Percentiles rank a stretch among this genome's conserved stretches.
Conservation (phyloP, 2,329 filamentous ascomycete species). For the Penicillium decumbens region DNA sequence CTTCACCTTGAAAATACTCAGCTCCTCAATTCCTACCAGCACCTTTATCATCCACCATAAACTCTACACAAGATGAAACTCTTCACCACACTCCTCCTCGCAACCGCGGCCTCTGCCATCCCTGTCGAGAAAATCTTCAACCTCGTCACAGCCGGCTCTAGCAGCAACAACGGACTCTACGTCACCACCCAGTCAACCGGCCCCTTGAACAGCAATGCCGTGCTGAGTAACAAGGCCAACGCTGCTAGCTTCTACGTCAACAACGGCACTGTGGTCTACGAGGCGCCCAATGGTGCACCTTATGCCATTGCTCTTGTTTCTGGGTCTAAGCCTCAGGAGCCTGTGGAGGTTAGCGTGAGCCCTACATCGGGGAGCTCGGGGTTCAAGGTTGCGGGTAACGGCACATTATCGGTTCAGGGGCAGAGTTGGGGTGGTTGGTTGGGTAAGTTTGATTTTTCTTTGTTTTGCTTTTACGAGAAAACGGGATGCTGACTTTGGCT, state of each 20-base stretch:
- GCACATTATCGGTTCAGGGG: slow-evolving; percentile 2
- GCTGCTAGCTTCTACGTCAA: slow-evolving; percentile 12
- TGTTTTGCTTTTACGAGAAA: neutral
- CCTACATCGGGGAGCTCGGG: slow-evolving; percentile 12
- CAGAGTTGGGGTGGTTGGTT: slow-evolving; percentile 14
- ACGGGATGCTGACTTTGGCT: neutral
- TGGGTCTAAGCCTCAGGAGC: slow-evolving; percentile 6
- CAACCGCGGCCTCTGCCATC: slow-evolving; percentile 24
- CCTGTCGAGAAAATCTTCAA: slow-evolving; percentile 19
- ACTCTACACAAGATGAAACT: slow-evolving; percentile 26
- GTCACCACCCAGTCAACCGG: slow-evolving; percentile 10
- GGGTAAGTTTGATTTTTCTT: slow-evolving; percentile 32
- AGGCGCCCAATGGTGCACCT: slow-evolving; percentile 5
- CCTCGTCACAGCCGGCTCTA: slow-evolving; percentile 15
- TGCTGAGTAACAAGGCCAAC: slow-evolving; percentile 8
- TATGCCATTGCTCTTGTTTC: slow-evolving; percentile 13
- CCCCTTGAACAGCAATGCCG: slow-evolving; percentile 15
- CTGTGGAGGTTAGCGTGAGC: slow-evolving; percentile 17
- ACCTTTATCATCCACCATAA: neutral
- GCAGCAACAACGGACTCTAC: slow-evolving; percentile 16
- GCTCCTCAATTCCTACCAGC: neutral
- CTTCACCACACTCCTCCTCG: slow-evolving; percentile 22
- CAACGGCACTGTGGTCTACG: slow-evolving; percentile 14
- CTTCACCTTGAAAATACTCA: no score
- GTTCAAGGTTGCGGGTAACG: slow-evolving; percentile 4